These are phyloP conservation scores for Pseudocercospora pini-densiflorae DNA, from an alignment of 2,329 filamentous ascomycete species.

Conservation along the genomic window DNA sequence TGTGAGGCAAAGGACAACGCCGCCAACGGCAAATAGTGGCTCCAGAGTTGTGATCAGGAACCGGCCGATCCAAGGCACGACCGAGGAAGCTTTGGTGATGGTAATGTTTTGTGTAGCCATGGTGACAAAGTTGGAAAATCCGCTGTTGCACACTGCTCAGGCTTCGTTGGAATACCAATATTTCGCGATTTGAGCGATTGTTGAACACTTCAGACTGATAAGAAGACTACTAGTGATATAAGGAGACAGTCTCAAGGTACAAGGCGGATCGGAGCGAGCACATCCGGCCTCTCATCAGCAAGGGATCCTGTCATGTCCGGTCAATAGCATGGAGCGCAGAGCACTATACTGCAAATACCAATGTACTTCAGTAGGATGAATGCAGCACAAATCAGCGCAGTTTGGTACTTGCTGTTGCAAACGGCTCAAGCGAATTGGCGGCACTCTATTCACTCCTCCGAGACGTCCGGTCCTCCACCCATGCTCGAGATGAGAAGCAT, in stretches of 20 bases:
- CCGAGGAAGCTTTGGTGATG: slow-evolving; percentile 29
- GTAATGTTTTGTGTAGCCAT: slow-evolving; percentile 10
- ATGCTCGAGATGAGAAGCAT: not conserved
- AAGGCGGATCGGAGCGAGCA: slow-evolving; percentile 1
- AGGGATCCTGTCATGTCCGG: slow-evolving; percentile 5
- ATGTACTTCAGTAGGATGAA: not conserved
- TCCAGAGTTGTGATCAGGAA: slow-evolving; percentile 36
- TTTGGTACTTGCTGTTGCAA: too few species aligned
- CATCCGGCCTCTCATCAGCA: not conserved
- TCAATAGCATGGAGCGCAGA: not conserved
- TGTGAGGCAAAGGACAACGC: slow-evolving; percentile 30
- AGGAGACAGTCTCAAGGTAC: not conserved
- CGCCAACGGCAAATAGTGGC: slow-evolving; percentile 34
- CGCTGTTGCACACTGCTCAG: not conserved
- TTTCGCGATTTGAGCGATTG: not conserved
- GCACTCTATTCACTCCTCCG: not conserved
- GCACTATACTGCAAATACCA: too few species aligned
- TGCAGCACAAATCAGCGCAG: not conserved
- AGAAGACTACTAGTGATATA: not conserved
- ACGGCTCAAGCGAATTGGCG: not conserved
- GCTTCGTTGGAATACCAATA: not conserved
- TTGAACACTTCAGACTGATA: not conserved
- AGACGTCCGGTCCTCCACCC: too few species aligned
- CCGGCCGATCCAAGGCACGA: slow-evolving; percentile 32
- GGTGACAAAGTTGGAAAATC: not conserved